These are phyloP conservation scores for Tolypocladium nubicola DNA, from an alignment of 2,329 filamentous ascomycete species.

Conservation along the genomic window DNA sequence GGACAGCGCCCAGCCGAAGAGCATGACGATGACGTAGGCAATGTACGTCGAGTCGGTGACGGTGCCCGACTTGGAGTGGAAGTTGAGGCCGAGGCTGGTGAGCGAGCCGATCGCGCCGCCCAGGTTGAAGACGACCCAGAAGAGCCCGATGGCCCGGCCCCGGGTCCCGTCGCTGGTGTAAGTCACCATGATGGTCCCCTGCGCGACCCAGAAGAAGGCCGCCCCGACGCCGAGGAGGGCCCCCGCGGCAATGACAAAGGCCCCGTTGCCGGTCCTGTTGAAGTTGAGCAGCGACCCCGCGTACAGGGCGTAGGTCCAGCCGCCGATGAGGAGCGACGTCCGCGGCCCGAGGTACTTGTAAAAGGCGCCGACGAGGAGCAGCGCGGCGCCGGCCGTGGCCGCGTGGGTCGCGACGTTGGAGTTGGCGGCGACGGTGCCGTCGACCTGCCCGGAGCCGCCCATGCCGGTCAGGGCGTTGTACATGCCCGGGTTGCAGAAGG, in stretches of 20 bases:
- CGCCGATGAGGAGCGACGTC: constrained; percentile 29
- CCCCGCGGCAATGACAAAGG: constrained; percentile 32
- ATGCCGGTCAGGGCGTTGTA: constrained; percentile 35
- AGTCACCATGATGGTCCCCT: constrained; percentile 37
- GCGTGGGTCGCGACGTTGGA: constrained; percentile 32
- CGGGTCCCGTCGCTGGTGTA: constrained; percentile 22
- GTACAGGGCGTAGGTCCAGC: constrained; percentile 35
- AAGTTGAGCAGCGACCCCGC: constrained; percentile 30
- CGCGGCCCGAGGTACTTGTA: constrained; percentile 30
- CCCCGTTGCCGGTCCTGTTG: constrained; percentile 26
- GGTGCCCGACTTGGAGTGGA: constrained; percentile 25
- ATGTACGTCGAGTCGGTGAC: constrained; percentile 40
- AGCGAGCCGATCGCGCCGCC: constrained; percentile 33
- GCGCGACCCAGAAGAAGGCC: constrained; percentile 33
- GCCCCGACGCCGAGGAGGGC: constrained; percentile 33
- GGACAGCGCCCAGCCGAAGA: constrained; percentile 34
- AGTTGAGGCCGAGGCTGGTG: constrained; percentile 24
- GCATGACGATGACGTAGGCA: constrained; percentile 37
- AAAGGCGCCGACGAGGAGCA: constrained; percentile 32
- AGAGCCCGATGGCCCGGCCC: constrained; percentile 29
- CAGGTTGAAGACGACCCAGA: constrained; percentile 37
- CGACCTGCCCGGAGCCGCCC: constrained; percentile 34
- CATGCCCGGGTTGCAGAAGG: constrained; percentile 37
- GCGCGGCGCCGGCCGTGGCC: constrained; percentile 28
- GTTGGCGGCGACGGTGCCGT: constrained; percentile 32